Conservation (phyloP, 345 rosid genomes). For the Hibiscus mutabilis region DNA sequence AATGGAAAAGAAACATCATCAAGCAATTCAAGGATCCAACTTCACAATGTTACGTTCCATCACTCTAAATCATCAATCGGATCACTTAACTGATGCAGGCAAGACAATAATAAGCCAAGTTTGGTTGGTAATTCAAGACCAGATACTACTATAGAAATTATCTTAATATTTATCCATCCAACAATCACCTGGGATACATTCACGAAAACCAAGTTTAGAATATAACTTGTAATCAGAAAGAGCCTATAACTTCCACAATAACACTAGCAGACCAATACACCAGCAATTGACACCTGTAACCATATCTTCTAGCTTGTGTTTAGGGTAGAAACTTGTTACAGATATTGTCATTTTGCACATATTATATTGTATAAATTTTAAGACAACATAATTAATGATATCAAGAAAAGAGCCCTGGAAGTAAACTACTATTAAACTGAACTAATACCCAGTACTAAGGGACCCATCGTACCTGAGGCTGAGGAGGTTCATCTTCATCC, state of each 20-base stretch:
- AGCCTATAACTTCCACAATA: neutral
- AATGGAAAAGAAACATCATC: neutral
- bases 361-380: neutral
- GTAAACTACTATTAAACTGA: neutral
- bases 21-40: neutral
- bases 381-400: neutral
- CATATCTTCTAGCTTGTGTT: neutral
- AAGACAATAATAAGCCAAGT: neutral
- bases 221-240: neutral
- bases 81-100: neutral
- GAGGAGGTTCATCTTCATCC: constrained; percentile 70
- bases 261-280: neutral
- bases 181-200: neutral
- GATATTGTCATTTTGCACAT: neutral
- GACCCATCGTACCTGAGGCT: constrained; percentile 45
- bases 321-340: neutral
- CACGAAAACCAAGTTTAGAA: neutral
- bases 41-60: neutral
- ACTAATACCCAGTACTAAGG: neutral
- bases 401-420: neutral
- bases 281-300: neutral
- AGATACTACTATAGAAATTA: neutral
- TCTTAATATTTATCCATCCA: neutral
- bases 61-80: neutral
- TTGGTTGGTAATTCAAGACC: neutral